Evolutionary conservation across 2,329 filamentous ascomycete genomes (phyloP).

Genomic region (Phialemoniopsis sp.): DNA sequence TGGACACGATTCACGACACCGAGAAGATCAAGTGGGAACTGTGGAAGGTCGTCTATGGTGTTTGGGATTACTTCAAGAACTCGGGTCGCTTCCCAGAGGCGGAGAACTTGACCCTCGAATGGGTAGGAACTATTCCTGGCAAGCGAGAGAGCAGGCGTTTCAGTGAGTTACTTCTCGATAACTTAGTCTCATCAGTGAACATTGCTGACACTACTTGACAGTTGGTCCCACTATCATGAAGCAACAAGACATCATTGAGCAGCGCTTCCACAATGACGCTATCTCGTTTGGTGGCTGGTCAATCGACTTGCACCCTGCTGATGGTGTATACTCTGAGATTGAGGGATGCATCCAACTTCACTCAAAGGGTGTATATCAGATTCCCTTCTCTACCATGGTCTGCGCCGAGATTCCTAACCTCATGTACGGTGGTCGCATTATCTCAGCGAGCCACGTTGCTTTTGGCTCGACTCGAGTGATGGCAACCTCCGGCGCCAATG

Average conservation of each 20-base stretch:
- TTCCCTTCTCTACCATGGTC: constrained; percentile 17
- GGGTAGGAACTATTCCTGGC: constrained; percentile 17
- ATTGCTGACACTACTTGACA: background rate
- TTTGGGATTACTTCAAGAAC: constrained; percentile 20
- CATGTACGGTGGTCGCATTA: constrained; percentile 17
- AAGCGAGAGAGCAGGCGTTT: constrained; percentile 17
- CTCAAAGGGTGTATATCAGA: constrained; percentile 17
- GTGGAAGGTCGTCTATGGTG: constrained; percentile 17
- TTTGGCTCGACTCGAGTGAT: constrained; percentile 18
- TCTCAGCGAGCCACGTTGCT: constrained; percentile 16
- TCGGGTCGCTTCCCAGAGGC: constrained; percentile 17
- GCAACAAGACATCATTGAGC: constrained; percentile 18
- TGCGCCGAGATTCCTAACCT: constrained; percentile 17
- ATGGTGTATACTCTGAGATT: constrained; percentile 18
- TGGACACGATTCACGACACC: constrained; percentile 18
- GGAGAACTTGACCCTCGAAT: constrained; percentile 16
- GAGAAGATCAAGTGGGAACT: constrained; percentile 20
- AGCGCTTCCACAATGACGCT: constrained; percentile 15
- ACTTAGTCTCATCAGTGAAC: no score
- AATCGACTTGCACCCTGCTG: constrained; percentile 17
- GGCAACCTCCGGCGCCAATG: constrained; percentile 16
- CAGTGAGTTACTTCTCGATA: constrained; percentile 8
- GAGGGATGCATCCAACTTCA: constrained; percentile 18
- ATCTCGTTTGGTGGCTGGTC: constrained; percentile 18
- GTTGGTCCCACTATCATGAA: constrained; percentile 16